phyloP scores from a whole-genome alignment of 176 grass and related monocot species.

The Eleusine coracana region DNA sequence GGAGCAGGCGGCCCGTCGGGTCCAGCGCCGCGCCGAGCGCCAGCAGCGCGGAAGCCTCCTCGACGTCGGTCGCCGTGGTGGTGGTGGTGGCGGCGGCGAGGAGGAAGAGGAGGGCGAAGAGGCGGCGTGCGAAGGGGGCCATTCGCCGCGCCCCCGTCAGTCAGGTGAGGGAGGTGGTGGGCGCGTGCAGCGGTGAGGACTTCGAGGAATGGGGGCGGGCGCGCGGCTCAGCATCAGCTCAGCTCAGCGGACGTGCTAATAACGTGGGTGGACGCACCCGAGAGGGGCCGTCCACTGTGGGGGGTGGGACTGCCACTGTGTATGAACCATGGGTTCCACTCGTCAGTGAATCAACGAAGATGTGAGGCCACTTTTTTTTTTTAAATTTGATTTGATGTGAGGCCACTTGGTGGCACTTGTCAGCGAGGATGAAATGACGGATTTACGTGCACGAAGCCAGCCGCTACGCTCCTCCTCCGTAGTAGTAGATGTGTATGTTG shows the following conservation, averaged over 20 bases:
- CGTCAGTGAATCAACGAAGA: neutral
- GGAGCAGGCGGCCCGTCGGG: conserved; percentile 55
- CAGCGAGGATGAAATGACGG: neutral
- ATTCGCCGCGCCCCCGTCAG: conserved; percentile 20
- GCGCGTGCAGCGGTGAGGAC: conserved; percentile 30
- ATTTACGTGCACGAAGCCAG: neutral
- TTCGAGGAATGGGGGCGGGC: conserved; percentile 28
- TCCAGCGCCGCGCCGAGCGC: conserved; percentile 67
- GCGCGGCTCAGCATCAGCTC: neutral
- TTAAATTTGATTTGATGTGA: too few species aligned
- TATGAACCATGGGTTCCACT: neutral
- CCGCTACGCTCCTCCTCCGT: neutral
- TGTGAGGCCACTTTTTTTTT: too few species aligned
- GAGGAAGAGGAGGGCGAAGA: conserved; percentile 19
- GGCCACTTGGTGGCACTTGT: neutral
- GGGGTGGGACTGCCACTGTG: neutral
- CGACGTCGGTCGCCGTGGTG: conserved; percentile 35
- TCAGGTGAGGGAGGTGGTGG: neutral
- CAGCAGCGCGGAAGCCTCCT: conserved; percentile 67
- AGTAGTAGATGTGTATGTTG: too few species aligned
- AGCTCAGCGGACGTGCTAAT: neutral
- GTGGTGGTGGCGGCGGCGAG: conserved; percentile 2
- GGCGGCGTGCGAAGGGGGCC: neutral
- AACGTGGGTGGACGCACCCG: conserved; percentile 34
- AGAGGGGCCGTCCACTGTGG: neutral